Evolutionary conservation across 768 basidiomycete genomes (phyloP).

Genomic region (Kwoniella heveanensis): DNA sequence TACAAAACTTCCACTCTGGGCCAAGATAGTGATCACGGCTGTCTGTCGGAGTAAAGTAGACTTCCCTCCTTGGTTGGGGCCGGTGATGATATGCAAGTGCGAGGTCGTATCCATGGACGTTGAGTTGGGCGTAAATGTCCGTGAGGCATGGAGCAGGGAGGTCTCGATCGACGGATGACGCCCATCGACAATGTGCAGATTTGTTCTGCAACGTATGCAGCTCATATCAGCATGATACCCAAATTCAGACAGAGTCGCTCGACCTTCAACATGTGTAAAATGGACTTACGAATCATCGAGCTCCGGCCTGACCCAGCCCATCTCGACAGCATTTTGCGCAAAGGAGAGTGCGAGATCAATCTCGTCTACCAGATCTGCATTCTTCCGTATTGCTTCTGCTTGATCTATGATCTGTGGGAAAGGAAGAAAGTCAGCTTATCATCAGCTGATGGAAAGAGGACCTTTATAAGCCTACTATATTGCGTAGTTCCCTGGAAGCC

Average conservation of each 20-base stretch:
- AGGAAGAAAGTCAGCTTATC: background rate
- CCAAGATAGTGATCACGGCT: constrained; percentile 83
- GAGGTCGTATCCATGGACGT: constrained; percentile 65
- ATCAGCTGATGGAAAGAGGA: background rate
- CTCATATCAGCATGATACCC: background rate
- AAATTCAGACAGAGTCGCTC: background rate
- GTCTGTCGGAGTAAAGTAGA: constrained; percentile 89
- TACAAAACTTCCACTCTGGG: constrained; percentile 90
- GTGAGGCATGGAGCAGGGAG: constrained; percentile 64
- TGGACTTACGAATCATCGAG: constrained; percentile 68
- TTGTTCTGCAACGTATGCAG: constrained; percentile 56
- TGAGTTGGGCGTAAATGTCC: constrained; percentile 83
- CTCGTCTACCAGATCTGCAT: constrained; percentile 80
- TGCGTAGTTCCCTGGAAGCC: constrained; percentile 70
- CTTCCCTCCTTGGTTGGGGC: constrained; percentile 82
- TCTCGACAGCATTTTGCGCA: constrained; percentile 74
- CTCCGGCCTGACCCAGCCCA: constrained; percentile 72
- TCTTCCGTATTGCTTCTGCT: constrained; percentile 66
- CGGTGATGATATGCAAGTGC: constrained; percentile 81
- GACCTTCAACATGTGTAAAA: background rate
- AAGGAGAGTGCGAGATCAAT: constrained; percentile 82
- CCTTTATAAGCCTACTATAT: constrained; percentile 61
- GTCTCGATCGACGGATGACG: constrained; percentile 93
- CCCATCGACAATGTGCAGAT: constrained; percentile 73
- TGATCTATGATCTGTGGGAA: constrained; percentile 65